Evolutionary conservation across 306 rosid genomes (phyloP).

Genomic region (Albizia julibrissin): DNA sequence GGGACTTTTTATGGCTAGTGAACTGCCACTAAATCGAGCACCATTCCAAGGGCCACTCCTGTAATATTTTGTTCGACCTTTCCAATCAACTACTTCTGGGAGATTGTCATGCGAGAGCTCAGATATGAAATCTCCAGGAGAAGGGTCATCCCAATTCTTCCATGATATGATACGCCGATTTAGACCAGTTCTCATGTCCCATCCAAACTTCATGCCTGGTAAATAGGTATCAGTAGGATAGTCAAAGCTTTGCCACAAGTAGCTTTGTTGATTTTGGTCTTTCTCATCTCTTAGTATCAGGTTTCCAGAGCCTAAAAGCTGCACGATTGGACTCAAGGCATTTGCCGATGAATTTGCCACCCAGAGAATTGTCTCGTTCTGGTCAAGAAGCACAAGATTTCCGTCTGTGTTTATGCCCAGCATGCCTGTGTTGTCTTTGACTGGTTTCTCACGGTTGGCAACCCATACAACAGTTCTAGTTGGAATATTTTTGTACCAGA

Average conservation of each 20-base stretch:
- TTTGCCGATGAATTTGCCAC: background rate
- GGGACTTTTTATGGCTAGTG: background rate
- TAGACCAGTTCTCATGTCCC: constrained; percentile 37
- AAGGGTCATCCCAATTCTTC: constrained; percentile 50
- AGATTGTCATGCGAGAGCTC: constrained; percentile 20
- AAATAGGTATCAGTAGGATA: constrained; percentile 49
- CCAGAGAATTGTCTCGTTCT: constrained; percentile 40
- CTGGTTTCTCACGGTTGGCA: constrained; percentile 48
- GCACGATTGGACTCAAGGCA: background rate
- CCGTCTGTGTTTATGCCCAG: constrained; percentile 29
- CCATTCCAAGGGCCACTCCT: constrained; percentile 62
- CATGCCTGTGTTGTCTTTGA: constrained; percentile 36
- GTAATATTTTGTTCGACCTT: constrained; percentile 8
- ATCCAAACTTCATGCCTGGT: constrained; percentile 45
- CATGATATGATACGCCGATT: constrained; percentile 37
- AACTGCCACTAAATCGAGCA: constrained; percentile 17
- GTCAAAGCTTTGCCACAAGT: constrained; percentile 53
- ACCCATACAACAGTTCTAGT: constrained; percentile 47
- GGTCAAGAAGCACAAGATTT: constrained; percentile 25
- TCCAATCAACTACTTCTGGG: constrained; percentile 38
- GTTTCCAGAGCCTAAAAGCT: constrained; percentile 46
- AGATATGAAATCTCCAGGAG: constrained; percentile 39
- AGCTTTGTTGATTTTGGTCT: constrained; percentile 3
- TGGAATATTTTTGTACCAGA: constrained; percentile 47
- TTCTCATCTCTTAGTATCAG: constrained; percentile 37